Evolutionary conservation across 306 rosid species (phyloP), one percentile per base, ranked within the genome.

Genomic region (Fagus sylvatica): DNA sequence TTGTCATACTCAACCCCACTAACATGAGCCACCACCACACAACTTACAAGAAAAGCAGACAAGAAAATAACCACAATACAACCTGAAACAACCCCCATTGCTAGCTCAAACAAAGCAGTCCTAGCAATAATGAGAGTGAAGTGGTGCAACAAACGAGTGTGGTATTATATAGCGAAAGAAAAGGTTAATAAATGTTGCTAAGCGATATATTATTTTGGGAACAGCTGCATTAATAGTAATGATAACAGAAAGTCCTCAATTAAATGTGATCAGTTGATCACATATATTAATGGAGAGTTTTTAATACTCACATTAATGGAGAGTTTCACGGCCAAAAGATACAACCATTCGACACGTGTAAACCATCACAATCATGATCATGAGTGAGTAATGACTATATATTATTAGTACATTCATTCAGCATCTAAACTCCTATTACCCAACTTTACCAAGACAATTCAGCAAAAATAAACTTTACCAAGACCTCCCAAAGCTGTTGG

Each of bases 71-170:
- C 49, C 60, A 77, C 80, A 13, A 54, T 33, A 53, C 53, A 34
- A 17, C 41, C 60, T 41, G 79, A 74, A 62, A 65, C 30, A 48
- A 2, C 70, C 75, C 73, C 66, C 89, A 85, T 85, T 76, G n/a
- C 37, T 55, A n/a, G 12, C 28, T 22, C 28, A 2, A 42, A 28
- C 57, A 2, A 42, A n/a, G 57, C 28, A 30, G 12, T 13, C n/a
- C 13, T 40, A 40, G 32, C 0, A 9, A 37, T 12, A 2, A 39
- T 0, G 28, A 8, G 30, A 16, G 30, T 7, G 30, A 12, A 34
- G 11, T 1, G 12, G 75, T 69, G 81, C 34, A 66, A 33, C 19
- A 32, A 74, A 22, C 28, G 32, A 22, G 42, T 39, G 10, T 17
- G 56, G 8, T 39, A 70, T 22, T 77, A 77, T 82, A 82, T 74